phyloP scores from a whole-genome alignment of 2,329 filamentous ascomycete genomes.

The Paecilomyces sp. region DNA sequence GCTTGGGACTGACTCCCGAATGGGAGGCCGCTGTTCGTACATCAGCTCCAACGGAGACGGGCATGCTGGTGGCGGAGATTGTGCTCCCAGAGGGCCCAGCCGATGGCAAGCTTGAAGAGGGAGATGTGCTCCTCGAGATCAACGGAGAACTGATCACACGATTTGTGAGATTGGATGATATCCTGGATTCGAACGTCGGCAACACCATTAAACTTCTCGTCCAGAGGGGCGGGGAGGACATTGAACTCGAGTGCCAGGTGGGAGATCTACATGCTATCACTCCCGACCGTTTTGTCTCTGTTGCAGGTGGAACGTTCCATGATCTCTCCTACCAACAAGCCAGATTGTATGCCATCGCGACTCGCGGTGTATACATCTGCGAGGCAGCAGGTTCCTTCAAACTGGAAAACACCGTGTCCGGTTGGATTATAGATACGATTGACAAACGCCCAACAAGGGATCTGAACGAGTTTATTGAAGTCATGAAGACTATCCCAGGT shows the following conservation, averaged over 20 bases:
- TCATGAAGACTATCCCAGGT: constrained; percentile 81
- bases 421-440: constrained; percentile 88
- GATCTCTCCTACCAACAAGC: constrained; percentile 95
- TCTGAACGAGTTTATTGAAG: constrained; percentile 79
- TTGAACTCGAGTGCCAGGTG: constrained; percentile 77
- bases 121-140: constrained; percentile 86
- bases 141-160: constrained; percentile 90
- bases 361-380: constrained; percentile 88
- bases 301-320: constrained; percentile 92
- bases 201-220: constrained; percentile 71
- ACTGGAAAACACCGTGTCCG: constrained; percentile 82
- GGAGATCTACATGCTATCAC: constrained; percentile 91
- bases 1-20: constrained; percentile 73
- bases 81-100: constrained; percentile 86
- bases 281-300: constrained; percentile 89
- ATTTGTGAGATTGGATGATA: constrained; percentile 84
- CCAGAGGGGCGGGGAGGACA: constrained; percentile 79
- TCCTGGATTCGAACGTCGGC: constrained; percentile 81
- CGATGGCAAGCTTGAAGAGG: constrained; percentile 80
- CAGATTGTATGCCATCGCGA: constrained; percentile 86
- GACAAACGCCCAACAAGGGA: constrained; percentile 89
- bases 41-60: constrained; percentile 84
- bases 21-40: constrained; percentile 83
- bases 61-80: constrained; percentile 95
- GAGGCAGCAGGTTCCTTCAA: constrained; percentile 93